Conservation (phyloP, 2,329 filamentous ascomycete genomes). For the Thermomyces lanuginosus region DNA sequence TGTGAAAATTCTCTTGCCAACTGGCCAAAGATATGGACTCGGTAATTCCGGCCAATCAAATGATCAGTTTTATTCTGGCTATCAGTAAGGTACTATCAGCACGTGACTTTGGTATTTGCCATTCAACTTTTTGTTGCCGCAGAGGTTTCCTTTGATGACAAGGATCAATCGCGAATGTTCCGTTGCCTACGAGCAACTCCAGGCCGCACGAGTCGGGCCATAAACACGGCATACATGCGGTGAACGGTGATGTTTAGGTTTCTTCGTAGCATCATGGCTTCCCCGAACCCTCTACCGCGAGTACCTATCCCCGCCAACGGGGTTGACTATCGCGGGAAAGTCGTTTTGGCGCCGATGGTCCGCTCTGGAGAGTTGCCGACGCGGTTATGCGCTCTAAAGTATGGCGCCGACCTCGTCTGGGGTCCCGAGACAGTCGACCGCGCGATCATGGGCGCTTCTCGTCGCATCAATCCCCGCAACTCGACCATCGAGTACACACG, state of each 20-base stretch:
- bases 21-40: too few relatives aligned
- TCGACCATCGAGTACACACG: conserved; percentile 75
- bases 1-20: too few relatives aligned
- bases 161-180: too few relatives aligned
- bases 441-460: conserved; percentile 72
- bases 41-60: too few relatives aligned
- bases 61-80: too few relatives aligned
- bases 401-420: conserved; percentile 95
- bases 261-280: conserved; percentile 41
- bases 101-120: conserved; percentile 8
- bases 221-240: too few relatives aligned
- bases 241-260: conserved; percentile 25
- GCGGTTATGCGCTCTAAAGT: conserved; percentile 73
- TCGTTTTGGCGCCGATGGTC: conserved; percentile 95
- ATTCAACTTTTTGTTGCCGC: conserved; percentile 1
- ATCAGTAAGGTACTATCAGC: conserved; percentile 7
- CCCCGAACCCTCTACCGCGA: conserved; percentile 34
- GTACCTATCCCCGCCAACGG: conserved; percentile 76
- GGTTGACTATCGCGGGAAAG: conserved; percentile 82
- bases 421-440: conserved; percentile 90
- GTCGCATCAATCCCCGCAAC: conserved; percentile 58
- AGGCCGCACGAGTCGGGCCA: too few relatives aligned
- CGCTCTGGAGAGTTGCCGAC: conserved; percentile 91
- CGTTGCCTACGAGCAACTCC: too few relatives aligned
- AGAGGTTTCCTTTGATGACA: conserved; percentile 1